Conservation (phyloP, 2,329 filamentous ascomycete genomes). For the Phaeophleospora eucalypticola region DNA sequence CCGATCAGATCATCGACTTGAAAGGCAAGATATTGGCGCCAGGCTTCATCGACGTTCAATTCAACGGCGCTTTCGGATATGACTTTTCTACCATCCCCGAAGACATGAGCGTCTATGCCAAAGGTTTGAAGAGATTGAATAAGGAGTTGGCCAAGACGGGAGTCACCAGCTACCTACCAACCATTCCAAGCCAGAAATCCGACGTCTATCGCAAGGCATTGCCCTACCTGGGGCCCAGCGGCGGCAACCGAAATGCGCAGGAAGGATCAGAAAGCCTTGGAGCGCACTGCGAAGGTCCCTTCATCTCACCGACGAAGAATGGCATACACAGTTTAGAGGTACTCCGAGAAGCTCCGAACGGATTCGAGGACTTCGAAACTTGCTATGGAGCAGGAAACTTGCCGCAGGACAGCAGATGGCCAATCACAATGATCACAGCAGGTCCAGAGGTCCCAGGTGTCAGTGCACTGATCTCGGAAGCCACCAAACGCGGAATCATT, state of each 20-base stretch:
- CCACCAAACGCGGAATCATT: constrained; percentile 63
- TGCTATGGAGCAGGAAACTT: constrained; percentile 74
- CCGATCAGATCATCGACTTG: constrained; percentile 73
- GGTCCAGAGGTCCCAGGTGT: constrained; percentile 72
- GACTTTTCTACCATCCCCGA: constrained; percentile 76
- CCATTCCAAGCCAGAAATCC: constrained; percentile 73
- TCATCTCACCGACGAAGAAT: constrained; percentile 77
- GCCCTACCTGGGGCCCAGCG: constrained; percentile 72
- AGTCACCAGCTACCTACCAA: constrained; percentile 84
- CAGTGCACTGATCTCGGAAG: constrained; percentile 60
- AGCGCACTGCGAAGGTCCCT: constrained; percentile 87
- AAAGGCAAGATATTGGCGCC: constrained; percentile 78
- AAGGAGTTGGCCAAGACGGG: constrained; percentile 69
- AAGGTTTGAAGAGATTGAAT: constrained; percentile 69
- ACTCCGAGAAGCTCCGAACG: constrained; percentile 58
- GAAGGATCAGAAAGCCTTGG: constrained; percentile 83
- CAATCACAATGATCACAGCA: constrained; percentile 76
- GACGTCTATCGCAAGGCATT: constrained; percentile 79
- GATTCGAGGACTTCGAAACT: constrained; percentile 60
- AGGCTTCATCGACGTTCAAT: constrained; percentile 84
- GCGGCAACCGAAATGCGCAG: constrained; percentile 52
- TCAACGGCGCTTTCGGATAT: constrained; percentile 90
- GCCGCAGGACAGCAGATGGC: constrained; percentile 32
- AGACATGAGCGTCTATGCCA: constrained; percentile 60
- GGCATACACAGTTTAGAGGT: constrained; percentile 77